Base-by-base conservation (phyloP, 1,139 yeast species). In the Suhomyces coccinellae region DNA sequence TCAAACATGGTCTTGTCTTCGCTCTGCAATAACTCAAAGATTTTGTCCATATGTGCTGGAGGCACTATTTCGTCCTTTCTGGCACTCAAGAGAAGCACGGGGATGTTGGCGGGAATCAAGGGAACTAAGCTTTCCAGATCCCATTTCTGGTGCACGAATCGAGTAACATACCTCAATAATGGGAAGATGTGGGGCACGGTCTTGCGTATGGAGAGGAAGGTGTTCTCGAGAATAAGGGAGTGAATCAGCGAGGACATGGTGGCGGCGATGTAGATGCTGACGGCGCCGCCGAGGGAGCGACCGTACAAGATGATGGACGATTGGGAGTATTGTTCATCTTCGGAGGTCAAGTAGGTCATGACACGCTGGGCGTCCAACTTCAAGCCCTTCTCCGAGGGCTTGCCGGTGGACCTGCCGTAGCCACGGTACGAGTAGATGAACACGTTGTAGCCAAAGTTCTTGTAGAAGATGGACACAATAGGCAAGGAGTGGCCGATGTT, bases 401-500 rank as follows among this genome's bases (percentile, higher is more conserved):
- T 57, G 0, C 99, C 99, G 0, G 88, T 81, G 3, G 96, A 86
- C 42, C 76, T 70, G 0, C 99, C 99, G 65, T 93, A 93, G 0
- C 99, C 98, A 54, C 99, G 73, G 63, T 93, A 93, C 1, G 96
- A 87, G 56, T 88, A 87, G 6, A 88, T 82, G 43, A 91, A 80
- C 2, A 91, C 97, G 62, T 93, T 90, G 64, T 84, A 82, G 12
- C 82, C 80, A 63, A 87, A 75, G 38, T 76, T 71, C 45, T 75
- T 69, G 65, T 81, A 87, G 53, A 93, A 83, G 13, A 85, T 67
- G 43, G 84, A 76, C 1, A 87, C 96, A 7, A 90, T 79, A 1
- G 98, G 97, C 44, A 93, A 71, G 17, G 90, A 85, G 61, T 89
- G 93, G 31, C 99, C 99, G 46, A 93, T 93, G 63, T 95, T 93